Conservation (phyloP, 352 stramenopile genomes). For the Globisporangium cederbergense region DNA sequence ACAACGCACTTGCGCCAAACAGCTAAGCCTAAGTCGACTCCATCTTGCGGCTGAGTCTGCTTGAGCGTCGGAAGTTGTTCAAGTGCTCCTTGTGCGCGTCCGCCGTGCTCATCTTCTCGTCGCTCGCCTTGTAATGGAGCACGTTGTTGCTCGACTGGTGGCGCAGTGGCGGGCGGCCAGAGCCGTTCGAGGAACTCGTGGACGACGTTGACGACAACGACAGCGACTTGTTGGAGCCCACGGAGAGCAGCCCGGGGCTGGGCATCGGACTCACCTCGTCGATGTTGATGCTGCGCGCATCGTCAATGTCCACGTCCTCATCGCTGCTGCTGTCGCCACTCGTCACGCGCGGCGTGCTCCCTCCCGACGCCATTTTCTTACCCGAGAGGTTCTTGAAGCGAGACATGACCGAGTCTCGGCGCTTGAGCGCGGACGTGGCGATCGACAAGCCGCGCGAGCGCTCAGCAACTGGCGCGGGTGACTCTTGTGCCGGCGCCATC, state of each 20-base stretch:
- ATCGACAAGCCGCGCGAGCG: constrained; percentile 28
- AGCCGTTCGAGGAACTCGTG: constrained; percentile 12
- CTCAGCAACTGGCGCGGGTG: background rate
- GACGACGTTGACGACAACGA: constrained; percentile 4
- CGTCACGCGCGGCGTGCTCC: background rate
- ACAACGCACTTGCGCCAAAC: background rate
- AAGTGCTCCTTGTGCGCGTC: constrained; percentile 41
- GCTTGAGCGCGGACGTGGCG: constrained; percentile 18
- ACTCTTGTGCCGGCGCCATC: constrained; percentile 10
- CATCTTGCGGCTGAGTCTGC: constrained; percentile 9
- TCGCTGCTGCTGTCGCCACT: constrained; percentile 7
- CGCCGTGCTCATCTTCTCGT: constrained; percentile 34
- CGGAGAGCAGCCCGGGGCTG: background rate
- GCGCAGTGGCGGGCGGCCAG: constrained; percentile 21
- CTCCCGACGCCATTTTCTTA: constrained; percentile 6
- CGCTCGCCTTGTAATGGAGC: constrained; percentile 31
- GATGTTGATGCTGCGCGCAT: constrained; percentile 15
- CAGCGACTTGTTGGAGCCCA: constrained; percentile 8
- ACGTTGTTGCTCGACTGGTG: constrained; percentile 36
- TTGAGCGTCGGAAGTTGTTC: constrained; percentile 19
- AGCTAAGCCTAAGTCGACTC: background rate
- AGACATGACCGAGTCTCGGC: constrained; percentile 17
- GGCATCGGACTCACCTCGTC: constrained; percentile 13
- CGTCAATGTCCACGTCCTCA: background rate
- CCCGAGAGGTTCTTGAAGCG: constrained; percentile 12